Percentiles rank a stretch among this genome's conserved stretches.
phyloP scores from a whole-genome alignment of 495 filamentous ascomycete species.

The Talaromyces thailandensis region DNA sequence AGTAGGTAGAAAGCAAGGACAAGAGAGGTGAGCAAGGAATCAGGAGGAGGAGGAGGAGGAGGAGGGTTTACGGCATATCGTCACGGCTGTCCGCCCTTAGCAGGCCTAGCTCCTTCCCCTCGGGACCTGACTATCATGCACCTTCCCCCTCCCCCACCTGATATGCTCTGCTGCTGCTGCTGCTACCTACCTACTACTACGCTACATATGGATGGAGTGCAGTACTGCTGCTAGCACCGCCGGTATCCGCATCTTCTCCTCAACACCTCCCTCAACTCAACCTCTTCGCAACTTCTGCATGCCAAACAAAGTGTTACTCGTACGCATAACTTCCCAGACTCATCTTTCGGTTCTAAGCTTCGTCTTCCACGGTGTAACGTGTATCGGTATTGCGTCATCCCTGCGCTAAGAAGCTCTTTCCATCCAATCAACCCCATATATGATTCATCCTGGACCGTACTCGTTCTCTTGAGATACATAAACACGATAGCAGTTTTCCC shows the following conservation, averaged over 20 bases:
- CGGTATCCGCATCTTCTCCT: neutral
- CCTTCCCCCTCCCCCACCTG: neutral
- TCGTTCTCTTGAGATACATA: neutral
- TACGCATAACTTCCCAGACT: neutral
- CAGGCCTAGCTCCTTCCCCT: neutral
- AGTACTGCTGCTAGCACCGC: neutral
- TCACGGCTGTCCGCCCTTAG: neutral
- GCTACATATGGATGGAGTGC: no score
- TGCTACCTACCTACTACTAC: neutral
- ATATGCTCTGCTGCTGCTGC: neutral
- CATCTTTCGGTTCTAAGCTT: neutral
- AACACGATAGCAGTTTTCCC: neutral
- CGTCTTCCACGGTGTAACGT: neutral
- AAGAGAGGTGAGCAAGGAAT: no score
- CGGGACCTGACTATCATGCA: slow-evolving; percentile 4
- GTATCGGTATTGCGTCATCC: neutral
- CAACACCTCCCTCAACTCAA: neutral
- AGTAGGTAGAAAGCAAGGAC: neutral
- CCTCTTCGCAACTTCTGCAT: neutral
- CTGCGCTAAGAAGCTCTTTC: neutral
- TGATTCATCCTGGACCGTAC: neutral
- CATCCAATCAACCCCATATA: neutral
- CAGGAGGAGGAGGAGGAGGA: no score
- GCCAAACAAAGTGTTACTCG: neutral
- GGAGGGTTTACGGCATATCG: neutral